phyloP scores from a whole-genome alignment of 2,329 filamentous ascomycete species.

The Sporothrix inflata region DNA sequence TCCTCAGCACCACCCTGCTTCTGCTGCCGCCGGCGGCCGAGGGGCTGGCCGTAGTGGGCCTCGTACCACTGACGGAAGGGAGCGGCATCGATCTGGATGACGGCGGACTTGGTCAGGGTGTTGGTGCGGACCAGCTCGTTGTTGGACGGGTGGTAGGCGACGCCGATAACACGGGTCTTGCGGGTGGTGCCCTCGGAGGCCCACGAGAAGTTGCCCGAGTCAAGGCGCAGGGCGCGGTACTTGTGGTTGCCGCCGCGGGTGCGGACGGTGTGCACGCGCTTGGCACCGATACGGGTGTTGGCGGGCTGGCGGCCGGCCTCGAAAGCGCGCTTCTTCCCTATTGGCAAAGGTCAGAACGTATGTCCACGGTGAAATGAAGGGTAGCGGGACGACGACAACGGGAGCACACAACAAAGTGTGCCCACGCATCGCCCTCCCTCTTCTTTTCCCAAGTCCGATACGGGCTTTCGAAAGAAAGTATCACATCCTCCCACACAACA shows the following conservation, averaged over 20 bases:
- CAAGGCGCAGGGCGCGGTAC: constrained; percentile 98
- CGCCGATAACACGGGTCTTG: constrained; percentile 98
- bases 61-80: constrained; percentile 99
- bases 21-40: constrained; percentile 90
- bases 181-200: constrained; percentile 96
- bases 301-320: constrained; percentile 99
- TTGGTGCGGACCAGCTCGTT: constrained; percentile 99
- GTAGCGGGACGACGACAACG: background rate
- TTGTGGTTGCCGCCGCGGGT: constrained; percentile 87
- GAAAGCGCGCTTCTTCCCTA: constrained; percentile 96
- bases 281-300: constrained; percentile 94
- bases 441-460: constrained; percentile 50
- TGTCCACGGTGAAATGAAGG: constrained; percentile 46
- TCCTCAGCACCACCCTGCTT: constrained; percentile 68
- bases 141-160: constrained; percentile 99
- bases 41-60: constrained; percentile 92
- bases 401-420: background rate
- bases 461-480: constrained; percentile 63
- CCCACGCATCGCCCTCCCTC: background rate
- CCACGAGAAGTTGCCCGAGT: constrained; percentile 99
- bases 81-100: constrained; percentile 97
- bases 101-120: constrained; percentile 98
- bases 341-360: constrained; percentile 76
- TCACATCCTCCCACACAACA: constrained; percentile 18
- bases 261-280: constrained; percentile 50